Evolutionary conservation across 2,329 filamentous ascomycete species (phyloP), one percentile per base, ranked within the genome.

Genomic region (Xylaria sp.): DNA sequence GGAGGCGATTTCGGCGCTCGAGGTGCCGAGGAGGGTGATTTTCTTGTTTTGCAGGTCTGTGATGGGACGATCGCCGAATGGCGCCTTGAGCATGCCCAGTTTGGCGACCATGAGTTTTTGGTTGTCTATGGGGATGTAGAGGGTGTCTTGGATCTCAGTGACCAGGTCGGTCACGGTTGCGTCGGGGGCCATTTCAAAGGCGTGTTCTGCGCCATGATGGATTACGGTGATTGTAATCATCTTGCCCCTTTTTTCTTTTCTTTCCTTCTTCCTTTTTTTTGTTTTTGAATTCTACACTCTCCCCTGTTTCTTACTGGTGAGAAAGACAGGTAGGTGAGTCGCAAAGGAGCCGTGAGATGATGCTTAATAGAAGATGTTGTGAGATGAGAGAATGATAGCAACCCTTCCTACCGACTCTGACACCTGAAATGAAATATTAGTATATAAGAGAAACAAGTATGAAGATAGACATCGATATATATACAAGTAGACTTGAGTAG

Each of bases 51-150:
- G 71, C 2, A 88, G 74, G 3, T 79, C 69, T 6, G 72, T 68
- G 59, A 86, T 75, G 2, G 77, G 63, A 4, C 64, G 73, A 64
- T 87, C 78, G 70, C 83, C 83, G 76, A 88, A 86, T 0, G 87
- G 86, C 0, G 80, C 76, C 65, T 85, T 88, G 30, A 89, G 78
- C 1, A 90, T 76, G 34, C 86, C 86, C 6, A 82, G 76, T 69
- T 88, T 89, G 48, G 86, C 80, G 11, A 84, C 79, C 65, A 90
- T 79, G 70, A 89, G 80, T 71, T 91, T 91, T 69, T 90, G 87
- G 72, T 90, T 85, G 8, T 77, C 71, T 42, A 75, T 61, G 0
- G 87, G 86, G 57, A 91, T 83, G 54, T 78, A 80, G 56, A 90
- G 79, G 2, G 74, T 71, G 49, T 75, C 71, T 59, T 82, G 77